Percentiles rank a stretch among this genome's conserved stretches.
Evolutionary conservation across 129 eudicot genomes (phyloP).

Genomic region (Artemisia tridentata): DNA sequence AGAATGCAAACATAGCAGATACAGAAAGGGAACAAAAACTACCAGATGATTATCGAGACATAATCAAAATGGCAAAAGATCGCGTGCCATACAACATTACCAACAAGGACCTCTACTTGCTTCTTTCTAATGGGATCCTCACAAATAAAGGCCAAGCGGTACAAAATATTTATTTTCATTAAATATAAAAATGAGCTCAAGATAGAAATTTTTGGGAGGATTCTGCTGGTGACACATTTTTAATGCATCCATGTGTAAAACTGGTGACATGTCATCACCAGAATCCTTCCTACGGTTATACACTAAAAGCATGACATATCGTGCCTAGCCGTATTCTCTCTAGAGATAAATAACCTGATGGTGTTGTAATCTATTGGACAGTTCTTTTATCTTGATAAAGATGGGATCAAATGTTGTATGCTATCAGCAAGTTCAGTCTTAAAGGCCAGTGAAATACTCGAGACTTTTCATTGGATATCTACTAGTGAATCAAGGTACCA

Average conservation of each 20-base stretch:
- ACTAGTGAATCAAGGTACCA: constrained; percentile 9
- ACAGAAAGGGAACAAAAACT: constrained; percentile 12
- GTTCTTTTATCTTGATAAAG: constrained; percentile 20
- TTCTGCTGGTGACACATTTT: too few relatives aligned
- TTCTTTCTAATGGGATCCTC: constrained; percentile 26
- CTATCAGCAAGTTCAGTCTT: constrained; percentile 14
- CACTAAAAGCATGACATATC: too few relatives aligned
- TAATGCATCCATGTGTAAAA: too few relatives aligned
- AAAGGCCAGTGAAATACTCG: background rate
- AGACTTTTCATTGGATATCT: constrained; percentile 14
- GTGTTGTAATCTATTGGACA: background rate
- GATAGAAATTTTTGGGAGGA: too few relatives aligned
- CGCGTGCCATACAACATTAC: constrained; percentile 16
- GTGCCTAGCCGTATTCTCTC: too few relatives aligned
- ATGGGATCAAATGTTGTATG: constrained; percentile 23
- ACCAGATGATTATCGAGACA: constrained; percentile 12
- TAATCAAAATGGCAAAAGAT: constrained; percentile 23
- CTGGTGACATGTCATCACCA: too few relatives aligned
- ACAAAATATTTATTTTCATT: background rate
- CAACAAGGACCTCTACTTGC: constrained; percentile 18
- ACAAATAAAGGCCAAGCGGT: constrained; percentile 21
- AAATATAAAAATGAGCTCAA: too few relatives aligned
- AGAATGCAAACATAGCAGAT: background rate
- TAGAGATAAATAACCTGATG: background rate
- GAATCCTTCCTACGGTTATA: too few relatives aligned